phyloP scores from a whole-genome alignment of 768 basidiomycete species.

The Lentinula lateritia region DNA sequence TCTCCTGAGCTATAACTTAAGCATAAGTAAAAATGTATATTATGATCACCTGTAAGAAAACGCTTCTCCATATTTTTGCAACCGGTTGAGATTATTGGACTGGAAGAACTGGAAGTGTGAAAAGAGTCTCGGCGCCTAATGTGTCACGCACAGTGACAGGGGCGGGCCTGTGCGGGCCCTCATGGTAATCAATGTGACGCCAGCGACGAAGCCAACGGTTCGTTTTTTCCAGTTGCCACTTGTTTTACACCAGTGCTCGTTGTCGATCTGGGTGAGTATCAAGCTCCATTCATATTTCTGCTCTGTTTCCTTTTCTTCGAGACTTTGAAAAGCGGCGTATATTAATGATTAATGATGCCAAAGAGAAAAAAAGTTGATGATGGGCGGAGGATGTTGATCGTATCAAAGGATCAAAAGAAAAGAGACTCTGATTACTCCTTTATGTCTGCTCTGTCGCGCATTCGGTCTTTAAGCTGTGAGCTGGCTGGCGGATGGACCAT shows the following conservation, averaged over 20 bases:
- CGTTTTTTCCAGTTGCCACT: background rate
- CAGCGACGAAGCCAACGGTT: background rate
- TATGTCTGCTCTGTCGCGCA: background rate
- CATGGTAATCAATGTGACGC: background rate
- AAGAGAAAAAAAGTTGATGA: background rate
- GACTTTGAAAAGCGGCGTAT: background rate
- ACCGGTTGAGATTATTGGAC: too few relatives aligned
- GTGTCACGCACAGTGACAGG: background rate
- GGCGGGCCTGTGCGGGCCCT: background rate
- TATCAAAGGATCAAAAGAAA: constrained; percentile 5
- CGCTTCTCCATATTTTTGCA: too few relatives aligned
- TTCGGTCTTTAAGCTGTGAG: background rate
- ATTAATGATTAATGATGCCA: background rate
- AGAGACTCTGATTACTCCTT: background rate
- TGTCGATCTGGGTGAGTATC: background rate
- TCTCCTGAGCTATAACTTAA: background rate
- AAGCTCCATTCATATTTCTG: background rate
- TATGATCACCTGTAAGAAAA: too few relatives aligned
- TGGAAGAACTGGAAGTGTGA: too few relatives aligned
- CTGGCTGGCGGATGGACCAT: background rate
- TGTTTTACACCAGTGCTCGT: background rate
- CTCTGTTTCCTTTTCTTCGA: background rate
- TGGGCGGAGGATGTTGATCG: constrained; percentile 1
- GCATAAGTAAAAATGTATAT: background rate
- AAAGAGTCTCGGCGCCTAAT: background rate